Conservation (phyloP, 768 basidiomycete species). For the Calocybe indica region DNA sequence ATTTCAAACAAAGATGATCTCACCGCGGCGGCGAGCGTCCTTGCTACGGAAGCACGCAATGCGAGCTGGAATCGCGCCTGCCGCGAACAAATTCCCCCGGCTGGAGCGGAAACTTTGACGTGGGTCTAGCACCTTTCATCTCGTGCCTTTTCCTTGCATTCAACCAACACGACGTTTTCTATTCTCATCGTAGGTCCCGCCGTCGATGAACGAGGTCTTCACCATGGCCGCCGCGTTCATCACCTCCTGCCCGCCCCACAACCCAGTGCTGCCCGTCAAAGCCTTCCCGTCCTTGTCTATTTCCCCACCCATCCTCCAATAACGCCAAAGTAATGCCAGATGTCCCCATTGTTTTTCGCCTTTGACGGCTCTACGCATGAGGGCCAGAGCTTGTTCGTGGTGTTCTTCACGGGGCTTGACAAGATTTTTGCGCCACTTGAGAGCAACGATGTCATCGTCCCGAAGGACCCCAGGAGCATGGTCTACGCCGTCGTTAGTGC, state of each 20-base stretch:
- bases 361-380: constrained; percentile 8
- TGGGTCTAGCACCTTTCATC: constrained; percentile 10
- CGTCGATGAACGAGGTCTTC: constrained; percentile 24
- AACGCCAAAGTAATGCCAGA: constrained; percentile 21
- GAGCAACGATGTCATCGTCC: constrained; percentile 28
- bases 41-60: constrained; percentile 56
- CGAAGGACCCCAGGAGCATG: constrained; percentile 31
- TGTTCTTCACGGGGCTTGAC: constrained; percentile 40
- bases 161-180: constrained; percentile 2
- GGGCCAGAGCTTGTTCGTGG: constrained; percentile 21
- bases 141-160: constrained; percentile 10
- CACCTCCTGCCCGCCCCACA: constrained; percentile 45
- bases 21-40: constrained; percentile 51
- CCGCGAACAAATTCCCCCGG: constrained; percentile 33
- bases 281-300: constrained; percentile 45
- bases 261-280: constrained; percentile 44
- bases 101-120: constrained; percentile 51
- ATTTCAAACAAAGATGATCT: constrained; percentile 40
- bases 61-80: constrained; percentile 45
- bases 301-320: constrained; percentile 15
- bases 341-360: constrained; percentile 8
- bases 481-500: constrained; percentile 45
- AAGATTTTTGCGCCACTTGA: constrained; percentile 24
- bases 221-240: constrained; percentile 43
- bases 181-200: constrained; percentile 18